phyloP scores from a whole-genome alignment of 345 rosid species.

The Syzygium aromaticum region DNA sequence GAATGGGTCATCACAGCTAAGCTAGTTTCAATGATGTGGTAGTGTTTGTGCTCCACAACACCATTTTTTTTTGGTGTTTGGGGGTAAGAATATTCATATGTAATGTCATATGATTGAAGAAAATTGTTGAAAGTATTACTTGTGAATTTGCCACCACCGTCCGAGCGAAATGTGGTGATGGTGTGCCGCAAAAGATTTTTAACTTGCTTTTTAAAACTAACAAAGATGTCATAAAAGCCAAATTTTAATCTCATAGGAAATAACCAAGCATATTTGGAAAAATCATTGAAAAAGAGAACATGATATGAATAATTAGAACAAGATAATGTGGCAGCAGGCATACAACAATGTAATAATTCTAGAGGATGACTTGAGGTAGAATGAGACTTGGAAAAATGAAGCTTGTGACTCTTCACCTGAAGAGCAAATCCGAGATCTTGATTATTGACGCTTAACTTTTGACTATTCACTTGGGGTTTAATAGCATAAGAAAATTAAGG shows the following conservation, averaged over 20 bases:
- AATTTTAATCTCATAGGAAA: background rate
- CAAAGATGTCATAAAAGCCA: background rate
- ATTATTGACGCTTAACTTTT: too few species aligned
- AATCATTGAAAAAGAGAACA: background rate
- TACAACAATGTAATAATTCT: background rate
- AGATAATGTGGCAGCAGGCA: background rate
- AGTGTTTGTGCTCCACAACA: background rate
- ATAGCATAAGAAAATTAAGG: too few species aligned
- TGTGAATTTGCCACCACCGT: conserved; percentile 1
- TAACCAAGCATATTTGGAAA: background rate
- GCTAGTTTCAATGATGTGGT: background rate
- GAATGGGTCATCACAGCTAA: background rate
- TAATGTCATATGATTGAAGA: background rate
- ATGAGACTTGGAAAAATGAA: background rate
- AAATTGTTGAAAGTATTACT: background rate
- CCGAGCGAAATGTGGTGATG: background rate
- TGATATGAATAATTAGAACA: background rate
- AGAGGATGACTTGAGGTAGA: background rate
- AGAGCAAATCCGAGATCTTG: background rate
- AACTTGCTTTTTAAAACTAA: background rate
- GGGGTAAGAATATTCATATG: background rate
- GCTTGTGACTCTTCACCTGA: background rate
- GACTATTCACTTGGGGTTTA: too few species aligned
- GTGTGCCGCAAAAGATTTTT: background rate
- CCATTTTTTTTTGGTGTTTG: background rate